These are phyloP conservation scores for Taiwanofungus camphoratus DNA, from an alignment of 1,284 basidiomycete species.

Conservation along the genomic window DNA sequence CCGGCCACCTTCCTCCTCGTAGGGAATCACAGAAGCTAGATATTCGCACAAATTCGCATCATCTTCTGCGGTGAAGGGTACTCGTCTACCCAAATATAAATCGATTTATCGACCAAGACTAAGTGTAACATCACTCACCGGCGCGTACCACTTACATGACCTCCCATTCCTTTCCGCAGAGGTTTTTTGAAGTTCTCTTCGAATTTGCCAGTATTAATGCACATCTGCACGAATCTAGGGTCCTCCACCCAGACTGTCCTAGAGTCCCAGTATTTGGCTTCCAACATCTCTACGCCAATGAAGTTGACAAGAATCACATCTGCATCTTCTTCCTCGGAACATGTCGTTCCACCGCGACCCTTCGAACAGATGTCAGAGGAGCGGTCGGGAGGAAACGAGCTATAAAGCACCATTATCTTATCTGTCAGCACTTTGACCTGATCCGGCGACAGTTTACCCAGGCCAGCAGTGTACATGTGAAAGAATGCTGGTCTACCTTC, in stretches of 20 bases:
- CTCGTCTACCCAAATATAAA: constrained; percentile 59
- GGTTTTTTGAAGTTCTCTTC: constrained; percentile 7
- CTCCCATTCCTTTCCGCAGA: constrained; percentile 8
- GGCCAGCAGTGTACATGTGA: background rate
- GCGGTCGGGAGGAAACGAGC: background rate
- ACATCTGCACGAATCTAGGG: constrained; percentile 15
- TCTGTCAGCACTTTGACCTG: background rate
- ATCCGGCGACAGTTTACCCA: background rate
- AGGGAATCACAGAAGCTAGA: constrained; percentile 66
- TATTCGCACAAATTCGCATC: constrained; percentile 61
- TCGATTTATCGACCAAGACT: no score
- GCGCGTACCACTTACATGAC: constrained; percentile 1
- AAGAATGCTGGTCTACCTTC: background rate
- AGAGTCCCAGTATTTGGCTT: constrained; percentile 8
- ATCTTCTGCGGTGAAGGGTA: constrained; percentile 61
- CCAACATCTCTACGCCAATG: constrained; percentile 9
- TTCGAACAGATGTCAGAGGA: constrained; percentile 1
- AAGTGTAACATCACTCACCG: no score
- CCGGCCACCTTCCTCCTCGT: constrained; percentile 63
- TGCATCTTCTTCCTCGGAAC: constrained; percentile 4
- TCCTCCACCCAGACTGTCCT: constrained; percentile 14
- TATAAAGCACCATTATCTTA: constrained; percentile 1
- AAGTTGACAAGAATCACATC: constrained; percentile 18
- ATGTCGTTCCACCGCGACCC: constrained; percentile 16
- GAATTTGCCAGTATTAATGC: constrained; percentile 16